Evolutionary conservation across 768 basidiomycete species (phyloP).

Genomic region (Sarcodon aspratus): DNA sequence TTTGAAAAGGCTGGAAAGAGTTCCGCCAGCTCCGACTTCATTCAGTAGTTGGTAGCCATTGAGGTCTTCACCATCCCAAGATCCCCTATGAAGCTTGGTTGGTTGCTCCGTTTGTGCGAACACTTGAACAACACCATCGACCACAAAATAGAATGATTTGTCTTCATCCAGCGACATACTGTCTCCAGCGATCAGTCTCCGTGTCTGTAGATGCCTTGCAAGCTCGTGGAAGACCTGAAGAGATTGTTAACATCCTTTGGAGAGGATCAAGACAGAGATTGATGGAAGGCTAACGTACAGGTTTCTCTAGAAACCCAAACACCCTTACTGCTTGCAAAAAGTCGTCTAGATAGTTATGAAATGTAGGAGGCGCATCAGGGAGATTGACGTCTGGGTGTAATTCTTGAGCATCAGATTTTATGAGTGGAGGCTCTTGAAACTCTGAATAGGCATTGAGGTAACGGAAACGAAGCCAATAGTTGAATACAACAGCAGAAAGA

Average conservation of each 20-base stretch:
- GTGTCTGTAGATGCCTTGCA: conserved; percentile 89
- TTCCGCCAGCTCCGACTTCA: conserved; percentile 93
- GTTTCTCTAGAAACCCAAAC: conserved; percentile 97
- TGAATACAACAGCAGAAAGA: conserved; percentile 52
- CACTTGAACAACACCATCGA: conserved; percentile 95
- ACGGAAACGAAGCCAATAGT: conserved; percentile 79
- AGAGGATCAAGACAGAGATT: background rate
- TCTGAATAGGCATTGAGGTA: conserved; percentile 69
- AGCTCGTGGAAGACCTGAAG: conserved; percentile 90
- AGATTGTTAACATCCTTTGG: background rate
- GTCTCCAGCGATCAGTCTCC: conserved; percentile 92
- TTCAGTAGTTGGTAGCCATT: conserved; percentile 96
- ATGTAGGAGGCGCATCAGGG: conserved; percentile 57
- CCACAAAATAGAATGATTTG: conserved; percentile 95
- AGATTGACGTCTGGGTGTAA: conserved; percentile 89
- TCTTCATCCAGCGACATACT: conserved; percentile 85
- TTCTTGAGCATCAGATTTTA: conserved; percentile 76
- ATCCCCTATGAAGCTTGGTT: conserved; percentile 34
- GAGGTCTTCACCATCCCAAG: conserved; percentile 79
- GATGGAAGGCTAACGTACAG: conserved; percentile 37
- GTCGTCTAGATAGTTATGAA: conserved; percentile 96
- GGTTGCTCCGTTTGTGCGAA: conserved; percentile 62
- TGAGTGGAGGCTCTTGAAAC: conserved; percentile 70
- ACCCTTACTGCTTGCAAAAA: conserved; percentile 94
- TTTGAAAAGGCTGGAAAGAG: conserved; percentile 90